Evolutionary conservation across 2,329 filamentous ascomycete genomes (phyloP), one percentile per base, ranked within the genome.

Genomic region (Aspergillus hiratsukae): DNA sequence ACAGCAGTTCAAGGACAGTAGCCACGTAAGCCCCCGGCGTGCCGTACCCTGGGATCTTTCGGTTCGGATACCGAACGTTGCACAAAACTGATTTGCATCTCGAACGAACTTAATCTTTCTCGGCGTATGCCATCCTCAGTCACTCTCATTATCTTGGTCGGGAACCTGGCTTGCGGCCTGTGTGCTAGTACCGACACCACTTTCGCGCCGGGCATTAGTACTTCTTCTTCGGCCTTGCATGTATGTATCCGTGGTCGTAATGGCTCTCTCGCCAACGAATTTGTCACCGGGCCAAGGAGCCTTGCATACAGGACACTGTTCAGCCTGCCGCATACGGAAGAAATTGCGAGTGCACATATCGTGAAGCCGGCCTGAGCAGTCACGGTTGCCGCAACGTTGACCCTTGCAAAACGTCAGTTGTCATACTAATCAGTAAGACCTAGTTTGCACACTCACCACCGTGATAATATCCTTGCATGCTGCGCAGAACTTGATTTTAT

Each of bases 401-500:
- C 92, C 91, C 79, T 81, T 56, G 48, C 45, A 41, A 37, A 49
- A 55, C 45, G 62, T 57, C 4, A n/a, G 14, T 45, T 40, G 23
- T 7, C 27, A 17, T 37, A 50, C 29, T 40, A 57, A 23, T 14
- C 19, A 31, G 19, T 23, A 41, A 25, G n/a, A 49, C 45, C 8
- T 28, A 49, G 19, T 4, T 10, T n/a, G n/a, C 9, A 51, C 35
- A 72, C 75, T 62, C 67, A 82, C 82, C 61, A 88, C 78, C 0
- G 93, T 99, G 43, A 97, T 84, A 59, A 97, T 88, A 62, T 96
- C 91, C 72, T 86, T 89, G 74, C 94, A 99, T 0, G 90, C 91
- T 67, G 88, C 84, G 71, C 94, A 99, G 60, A 87, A 85, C 75
- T 94, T 96, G 70, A 99, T 89, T 60, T 86, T 85, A 69, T 90